phyloP scores from a whole-genome alignment of 202 grass and related monocot species.

The Brachypodium distachyon region DNA sequence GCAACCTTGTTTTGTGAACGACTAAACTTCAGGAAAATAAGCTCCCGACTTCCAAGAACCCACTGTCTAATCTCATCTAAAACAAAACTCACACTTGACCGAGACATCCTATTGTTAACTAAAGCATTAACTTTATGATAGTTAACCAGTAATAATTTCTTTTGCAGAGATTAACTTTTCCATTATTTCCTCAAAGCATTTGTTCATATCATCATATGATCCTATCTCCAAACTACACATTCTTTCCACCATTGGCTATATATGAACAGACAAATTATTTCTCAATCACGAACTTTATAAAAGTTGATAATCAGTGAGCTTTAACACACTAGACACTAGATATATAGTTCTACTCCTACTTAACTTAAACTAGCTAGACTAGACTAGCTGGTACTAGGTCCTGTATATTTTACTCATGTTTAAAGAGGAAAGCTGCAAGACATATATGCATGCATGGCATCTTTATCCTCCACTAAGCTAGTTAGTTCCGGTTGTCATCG shows the following conservation, averaged over 20 bases:
- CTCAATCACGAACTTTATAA: not conserved
- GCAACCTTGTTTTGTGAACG: no score
- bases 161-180: not conserved
- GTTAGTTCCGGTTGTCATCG: constrained; percentile 44
- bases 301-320: not conserved
- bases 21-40: no score
- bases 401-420: constrained; percentile 3
- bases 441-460: constrained; percentile 10
- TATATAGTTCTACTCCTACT: no score
- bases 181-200: not conserved
- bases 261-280: no score
- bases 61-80: no score
- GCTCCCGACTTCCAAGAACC: no score
- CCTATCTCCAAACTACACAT: not conserved
- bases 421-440: constrained; percentile 37
- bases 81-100: no score
- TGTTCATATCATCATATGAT: not conserved
- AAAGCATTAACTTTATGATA: not conserved
- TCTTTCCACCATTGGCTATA: no score
- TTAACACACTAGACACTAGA: not conserved
- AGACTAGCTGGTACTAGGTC: not conserved
- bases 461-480: constrained; percentile 80
- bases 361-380: not conserved
- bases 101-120: no score
- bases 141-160: no score